Percentiles rank a stretch among this genome's conserved stretches.
These are phyloP conservation scores for Cladosporium sp. DNA, from an alignment of 2,329 filamentous ascomycete genomes.

Conservation along the genomic window DNA sequence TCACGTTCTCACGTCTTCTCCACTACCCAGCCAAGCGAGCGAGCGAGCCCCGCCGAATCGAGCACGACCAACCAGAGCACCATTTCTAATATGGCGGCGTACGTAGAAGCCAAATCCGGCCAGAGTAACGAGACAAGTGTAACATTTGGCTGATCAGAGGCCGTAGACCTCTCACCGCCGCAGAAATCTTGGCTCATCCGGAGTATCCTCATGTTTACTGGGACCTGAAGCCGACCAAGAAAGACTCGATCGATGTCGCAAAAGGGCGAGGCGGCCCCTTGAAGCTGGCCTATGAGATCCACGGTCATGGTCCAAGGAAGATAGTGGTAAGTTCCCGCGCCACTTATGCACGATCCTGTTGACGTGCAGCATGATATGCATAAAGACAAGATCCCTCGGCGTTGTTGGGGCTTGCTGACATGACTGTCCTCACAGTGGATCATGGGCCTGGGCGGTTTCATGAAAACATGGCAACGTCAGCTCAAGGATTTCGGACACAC, in stretches of 20 bases:
- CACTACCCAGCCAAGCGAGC: background rate
- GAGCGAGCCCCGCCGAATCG: background rate
- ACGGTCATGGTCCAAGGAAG: slow-evolving; percentile 68
- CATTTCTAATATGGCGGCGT: slow-evolving; percentile 1
- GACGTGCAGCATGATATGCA: too few relatives aligned
- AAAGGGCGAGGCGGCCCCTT: slow-evolving; percentile 68
- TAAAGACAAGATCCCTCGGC: background rate
- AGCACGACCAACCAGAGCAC: background rate
- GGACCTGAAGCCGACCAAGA: slow-evolving; percentile 62
- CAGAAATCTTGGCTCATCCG: slow-evolving; percentile 60
- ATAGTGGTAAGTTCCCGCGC: slow-evolving; percentile 58
- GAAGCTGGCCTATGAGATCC: slow-evolving; percentile 73
- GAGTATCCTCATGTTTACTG: slow-evolving; percentile 65
- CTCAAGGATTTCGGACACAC: slow-evolving; percentile 77
- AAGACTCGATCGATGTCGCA: slow-evolving; percentile 62
- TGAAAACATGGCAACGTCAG: slow-evolving; percentile 74
- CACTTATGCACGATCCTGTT: too few relatives aligned
- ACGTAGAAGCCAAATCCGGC: slow-evolving; percentile 4
- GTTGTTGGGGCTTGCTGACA: slow-evolving; percentile 3
- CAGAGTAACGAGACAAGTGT: background rate
- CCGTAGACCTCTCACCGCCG: slow-evolving; percentile 42
- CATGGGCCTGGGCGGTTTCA: slow-evolving; percentile 71
- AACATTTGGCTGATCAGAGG: background rate
- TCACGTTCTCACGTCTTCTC: too few relatives aligned
- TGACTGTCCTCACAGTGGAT: slow-evolving; percentile 55